phyloP scores from a whole-genome alignment of 331 rosid species.

The Telfairia occidentalis region DNA sequence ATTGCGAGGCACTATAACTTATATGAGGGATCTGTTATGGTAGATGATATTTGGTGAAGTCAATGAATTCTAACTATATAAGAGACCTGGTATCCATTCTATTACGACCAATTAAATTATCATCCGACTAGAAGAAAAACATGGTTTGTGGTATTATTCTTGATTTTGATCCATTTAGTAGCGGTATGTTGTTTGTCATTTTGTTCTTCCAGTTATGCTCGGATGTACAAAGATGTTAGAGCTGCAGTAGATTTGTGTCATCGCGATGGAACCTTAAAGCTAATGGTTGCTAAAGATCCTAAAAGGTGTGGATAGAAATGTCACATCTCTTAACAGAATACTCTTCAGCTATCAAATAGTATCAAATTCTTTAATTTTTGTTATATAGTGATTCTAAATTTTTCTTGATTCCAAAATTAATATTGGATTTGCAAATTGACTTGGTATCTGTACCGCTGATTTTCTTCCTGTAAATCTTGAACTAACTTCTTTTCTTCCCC shows the following conservation, averaged over 20 bases:
- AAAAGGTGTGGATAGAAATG: constrained; percentile 40
- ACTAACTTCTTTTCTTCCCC: background rate
- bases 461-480: background rate
- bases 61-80: background rate
- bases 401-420: background rate
- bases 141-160: background rate
- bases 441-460: background rate
- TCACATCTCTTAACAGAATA: background rate
- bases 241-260: constrained; percentile 99
- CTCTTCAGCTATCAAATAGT: background rate
- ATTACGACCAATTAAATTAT: background rate
- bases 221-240: constrained; percentile 91
- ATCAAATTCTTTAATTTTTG: background rate
- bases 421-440: background rate
- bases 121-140: background rate
- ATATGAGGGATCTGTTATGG: background rate
- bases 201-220: constrained; percentile 51
- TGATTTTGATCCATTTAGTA: background rate
- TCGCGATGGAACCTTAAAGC: constrained; percentile 98
- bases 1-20: background rate
- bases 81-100: background rate
- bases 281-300: constrained; percentile 90
- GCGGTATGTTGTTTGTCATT: background rate
- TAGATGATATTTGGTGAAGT: background rate
- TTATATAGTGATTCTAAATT: background rate